phyloP scores from a whole-genome alignment of 192 early-diverging fungal species.

The Chytriomyces sp. region DNA sequence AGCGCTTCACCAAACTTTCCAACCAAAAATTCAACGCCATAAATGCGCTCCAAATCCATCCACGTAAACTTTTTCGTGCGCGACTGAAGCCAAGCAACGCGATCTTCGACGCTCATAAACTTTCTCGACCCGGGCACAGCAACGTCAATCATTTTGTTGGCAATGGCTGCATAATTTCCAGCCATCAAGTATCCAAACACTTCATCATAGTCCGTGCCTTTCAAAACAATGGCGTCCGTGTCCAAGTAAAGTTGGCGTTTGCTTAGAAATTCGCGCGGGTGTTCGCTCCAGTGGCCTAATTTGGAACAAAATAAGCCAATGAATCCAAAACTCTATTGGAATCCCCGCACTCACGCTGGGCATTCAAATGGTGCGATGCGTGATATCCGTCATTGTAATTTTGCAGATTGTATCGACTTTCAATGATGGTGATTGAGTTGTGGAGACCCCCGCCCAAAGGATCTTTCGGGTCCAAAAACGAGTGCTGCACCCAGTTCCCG shows the following conservation, averaged over 20 bases:
- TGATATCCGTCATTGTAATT: constrained; percentile 56
- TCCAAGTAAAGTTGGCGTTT: constrained; percentile 26
- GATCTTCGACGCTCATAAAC: not conserved
- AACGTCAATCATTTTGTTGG: constrained; percentile 39
- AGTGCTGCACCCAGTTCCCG: constrained; percentile 54
- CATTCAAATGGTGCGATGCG: constrained; percentile 53
- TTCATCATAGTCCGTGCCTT: constrained; percentile 36
- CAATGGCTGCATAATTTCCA: constrained; percentile 37
- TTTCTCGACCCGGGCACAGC: not conserved
- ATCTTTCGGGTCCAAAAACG: constrained; percentile 46
- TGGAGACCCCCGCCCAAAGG: constrained; percentile 40
- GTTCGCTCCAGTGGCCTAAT: constrained; percentile 47
- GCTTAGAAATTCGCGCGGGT: constrained; percentile 46
- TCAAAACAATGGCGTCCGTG: constrained; percentile 36
- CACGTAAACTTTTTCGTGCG: constrained; percentile 23
- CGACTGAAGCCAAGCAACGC: constrained; percentile 10
- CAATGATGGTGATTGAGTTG: constrained; percentile 44
- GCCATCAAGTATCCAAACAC: constrained; percentile 46
- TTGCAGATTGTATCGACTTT: constrained; percentile 38
- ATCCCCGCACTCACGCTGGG: constrained; percentile 19
- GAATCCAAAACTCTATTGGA: not conserved
- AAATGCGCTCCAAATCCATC: constrained; percentile 18
- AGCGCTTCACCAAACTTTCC: constrained; percentile 6
- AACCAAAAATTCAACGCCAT: constrained; percentile 12
- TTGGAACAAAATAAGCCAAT: not conserved